A percentile compares a stretch with the other conserved stretches of the same genome.
Evolutionary conservation across 257 asterid genomes (phyloP).

Genomic region (Fraxinus quadrangulata): DNA sequence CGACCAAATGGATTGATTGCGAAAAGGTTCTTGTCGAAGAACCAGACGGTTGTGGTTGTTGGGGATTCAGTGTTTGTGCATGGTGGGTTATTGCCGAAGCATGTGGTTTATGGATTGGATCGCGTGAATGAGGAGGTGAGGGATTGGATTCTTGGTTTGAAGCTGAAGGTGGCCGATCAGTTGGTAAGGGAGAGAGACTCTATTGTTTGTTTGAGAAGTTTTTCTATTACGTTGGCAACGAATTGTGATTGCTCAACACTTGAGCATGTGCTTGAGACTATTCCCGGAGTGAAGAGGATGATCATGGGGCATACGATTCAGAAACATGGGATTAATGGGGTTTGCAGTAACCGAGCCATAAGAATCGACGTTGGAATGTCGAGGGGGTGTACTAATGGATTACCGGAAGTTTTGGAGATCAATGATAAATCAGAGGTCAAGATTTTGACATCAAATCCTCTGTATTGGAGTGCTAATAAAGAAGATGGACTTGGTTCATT

Average conservation of each 20-base stretch:
- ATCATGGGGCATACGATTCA: conserved; percentile 98
- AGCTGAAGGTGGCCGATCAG: conserved; percentile 45
- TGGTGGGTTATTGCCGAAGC: conserved; percentile 76
- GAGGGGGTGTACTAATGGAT: conserved; percentile 61
- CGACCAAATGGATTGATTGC: conserved; percentile 71
- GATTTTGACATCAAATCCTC: conserved; percentile 77
- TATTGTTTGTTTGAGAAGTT: conserved; percentile 87
- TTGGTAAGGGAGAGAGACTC: conserved; percentile 67
- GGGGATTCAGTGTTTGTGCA: conserved; percentile 95
- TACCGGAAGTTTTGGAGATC: conserved; percentile 92
- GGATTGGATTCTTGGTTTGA: conserved; percentile 75
- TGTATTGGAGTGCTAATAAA: conserved; percentile 30
- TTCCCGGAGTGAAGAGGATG: conserved; percentile 95
- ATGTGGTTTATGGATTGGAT: conserved; percentile 81
- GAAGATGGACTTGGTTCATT: conserved; percentile 48
- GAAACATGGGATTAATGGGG: conserved; percentile 62
- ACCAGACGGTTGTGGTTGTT: conserved; percentile 77
- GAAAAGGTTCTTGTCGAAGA: conserved; percentile 60
- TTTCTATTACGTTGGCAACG: conserved; percentile 54
- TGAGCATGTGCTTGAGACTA: conserved; percentile 82
- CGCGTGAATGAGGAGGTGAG: conserved; percentile 75
- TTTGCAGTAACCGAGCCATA: conserved; percentile 67
- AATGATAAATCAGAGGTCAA: conserved; percentile 54
- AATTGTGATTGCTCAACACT: conserved; percentile 82
- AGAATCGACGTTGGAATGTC: conserved; percentile 98